Evolutionary conservation across 345 rosid species (phyloP).

Genomic region (Euphorbia lathyris): DNA sequence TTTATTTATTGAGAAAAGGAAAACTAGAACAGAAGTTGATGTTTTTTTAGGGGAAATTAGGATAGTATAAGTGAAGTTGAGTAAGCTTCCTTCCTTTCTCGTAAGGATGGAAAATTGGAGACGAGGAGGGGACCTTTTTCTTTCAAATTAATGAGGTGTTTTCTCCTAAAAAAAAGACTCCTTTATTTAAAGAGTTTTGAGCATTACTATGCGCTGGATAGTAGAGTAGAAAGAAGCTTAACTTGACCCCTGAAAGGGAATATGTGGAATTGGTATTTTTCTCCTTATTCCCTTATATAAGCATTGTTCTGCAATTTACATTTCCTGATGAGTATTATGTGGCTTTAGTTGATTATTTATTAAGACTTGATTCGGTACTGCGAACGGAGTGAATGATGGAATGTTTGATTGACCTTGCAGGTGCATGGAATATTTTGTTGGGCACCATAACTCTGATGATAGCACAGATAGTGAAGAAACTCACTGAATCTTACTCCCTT

Average conservation of each 20-base stretch:
- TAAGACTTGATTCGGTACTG: background rate
- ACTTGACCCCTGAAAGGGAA: background rate
- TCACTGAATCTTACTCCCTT: constrained; percentile 14
- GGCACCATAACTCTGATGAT: constrained; percentile 33
- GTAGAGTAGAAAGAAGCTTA: background rate
- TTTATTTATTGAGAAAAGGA: background rate
- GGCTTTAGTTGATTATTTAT: background rate
- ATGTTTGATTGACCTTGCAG: constrained; percentile 33
- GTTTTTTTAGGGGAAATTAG: background rate
- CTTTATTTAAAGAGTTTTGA: background rate
- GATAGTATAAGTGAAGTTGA: background rate
- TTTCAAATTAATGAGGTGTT: background rate
- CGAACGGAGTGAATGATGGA: constrained; percentile 6
- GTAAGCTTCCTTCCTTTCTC: background rate
- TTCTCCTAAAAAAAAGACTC: background rate
- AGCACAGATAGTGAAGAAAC: constrained; percentile 46
- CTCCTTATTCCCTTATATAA: background rate
- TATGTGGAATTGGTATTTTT: background rate
- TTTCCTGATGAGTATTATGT: background rate
- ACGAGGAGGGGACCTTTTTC: background rate
- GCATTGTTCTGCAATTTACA: background rate
- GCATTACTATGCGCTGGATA: background rate
- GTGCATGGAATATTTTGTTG: constrained; percentile 32
- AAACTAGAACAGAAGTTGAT: too few species aligned
- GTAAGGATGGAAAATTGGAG: background rate